These are phyloP conservation scores for Cryphonectria carpinicola DNA, from an alignment of 2,329 filamentous ascomycete species.

Conservation along the genomic window DNA sequence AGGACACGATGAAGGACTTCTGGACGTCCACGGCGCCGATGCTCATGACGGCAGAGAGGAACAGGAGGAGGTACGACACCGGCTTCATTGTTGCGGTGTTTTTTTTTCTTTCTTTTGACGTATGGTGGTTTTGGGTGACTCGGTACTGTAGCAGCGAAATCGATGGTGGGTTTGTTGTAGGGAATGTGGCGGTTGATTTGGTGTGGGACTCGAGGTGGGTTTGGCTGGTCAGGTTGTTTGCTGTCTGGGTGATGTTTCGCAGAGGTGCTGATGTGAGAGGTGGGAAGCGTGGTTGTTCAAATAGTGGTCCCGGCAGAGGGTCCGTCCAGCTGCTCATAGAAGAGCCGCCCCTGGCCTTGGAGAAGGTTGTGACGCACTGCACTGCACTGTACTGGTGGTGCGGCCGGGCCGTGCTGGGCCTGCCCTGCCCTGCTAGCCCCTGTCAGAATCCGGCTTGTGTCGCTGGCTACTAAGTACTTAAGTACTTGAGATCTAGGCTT, in stretches of 20 bases:
- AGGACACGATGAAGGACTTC: slow-evolving; percentile 80
- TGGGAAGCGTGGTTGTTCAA: slow-evolving; percentile 3
- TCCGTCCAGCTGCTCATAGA: not conserved
- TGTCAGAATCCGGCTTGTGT: not conserved
- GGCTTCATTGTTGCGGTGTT: slow-evolving; percentile 64
- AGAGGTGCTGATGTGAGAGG: slow-evolving; percentile 6
- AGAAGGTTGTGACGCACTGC: not conserved
- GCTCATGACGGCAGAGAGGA: slow-evolving; percentile 62
- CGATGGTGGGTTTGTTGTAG: not conserved
- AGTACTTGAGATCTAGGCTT: not conserved
- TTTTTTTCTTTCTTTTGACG: not conserved
- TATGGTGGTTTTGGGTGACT: not conserved
- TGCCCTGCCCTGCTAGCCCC: not conserved
- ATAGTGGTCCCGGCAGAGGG: not conserved
- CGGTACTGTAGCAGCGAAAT: not conserved
- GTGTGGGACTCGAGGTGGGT: not conserved
- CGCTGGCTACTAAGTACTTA: not conserved
- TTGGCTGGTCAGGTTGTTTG: not conserved
- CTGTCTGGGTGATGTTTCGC: not conserved
- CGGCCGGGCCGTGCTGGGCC: not conserved
- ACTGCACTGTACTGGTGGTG: not conserved
- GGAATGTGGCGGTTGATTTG: not conserved
- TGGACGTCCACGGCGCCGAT: slow-evolving; percentile 66
- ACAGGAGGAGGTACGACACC: slow-evolving; percentile 53
- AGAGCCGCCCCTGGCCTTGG: not conserved